These are phyloP conservation scores for Sphaerulina vaccinii DNA, from an alignment of 2,329 filamentous ascomycete species.

Conservation along the genomic window DNA sequence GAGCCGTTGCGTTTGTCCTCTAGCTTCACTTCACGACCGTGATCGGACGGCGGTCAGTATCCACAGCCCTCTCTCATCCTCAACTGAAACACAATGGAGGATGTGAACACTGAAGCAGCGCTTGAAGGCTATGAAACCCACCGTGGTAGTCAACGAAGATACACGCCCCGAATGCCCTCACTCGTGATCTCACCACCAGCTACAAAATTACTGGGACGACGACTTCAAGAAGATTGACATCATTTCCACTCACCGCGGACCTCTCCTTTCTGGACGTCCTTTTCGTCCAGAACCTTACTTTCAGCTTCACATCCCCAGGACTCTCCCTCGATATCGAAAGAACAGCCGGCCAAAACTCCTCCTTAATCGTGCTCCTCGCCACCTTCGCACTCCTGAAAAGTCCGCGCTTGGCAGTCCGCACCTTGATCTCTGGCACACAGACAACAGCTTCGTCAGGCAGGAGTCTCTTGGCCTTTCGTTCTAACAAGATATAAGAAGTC, in stretches of 20 bases:
- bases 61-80: too few species aligned
- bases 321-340: background rate
- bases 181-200: too few species aligned
- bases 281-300: slow-evolving; percentile 9
- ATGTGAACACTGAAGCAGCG: too few species aligned
- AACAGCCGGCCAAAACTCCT: background rate
- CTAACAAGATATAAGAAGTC: background rate
- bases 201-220: too few species aligned
- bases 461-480: background rate
- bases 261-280: background rate
- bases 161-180: too few species aligned
- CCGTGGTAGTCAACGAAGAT: too few species aligned
- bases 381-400: background rate
- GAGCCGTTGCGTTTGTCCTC: too few species aligned
- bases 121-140: too few species aligned
- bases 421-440: background rate
- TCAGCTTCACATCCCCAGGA: slow-evolving; percentile 2
- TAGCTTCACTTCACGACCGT: too few species aligned
- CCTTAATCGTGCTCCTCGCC: background rate
- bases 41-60: too few species aligned
- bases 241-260: background rate
- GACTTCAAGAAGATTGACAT: background rate
- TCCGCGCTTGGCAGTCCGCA: background rate
- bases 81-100: too few species aligned
- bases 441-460: background rate